These are phyloP conservation scores for Botrytis deweyae DNA, from an alignment of 2,329 filamentous ascomycete species.

Conservation along the genomic window DNA sequence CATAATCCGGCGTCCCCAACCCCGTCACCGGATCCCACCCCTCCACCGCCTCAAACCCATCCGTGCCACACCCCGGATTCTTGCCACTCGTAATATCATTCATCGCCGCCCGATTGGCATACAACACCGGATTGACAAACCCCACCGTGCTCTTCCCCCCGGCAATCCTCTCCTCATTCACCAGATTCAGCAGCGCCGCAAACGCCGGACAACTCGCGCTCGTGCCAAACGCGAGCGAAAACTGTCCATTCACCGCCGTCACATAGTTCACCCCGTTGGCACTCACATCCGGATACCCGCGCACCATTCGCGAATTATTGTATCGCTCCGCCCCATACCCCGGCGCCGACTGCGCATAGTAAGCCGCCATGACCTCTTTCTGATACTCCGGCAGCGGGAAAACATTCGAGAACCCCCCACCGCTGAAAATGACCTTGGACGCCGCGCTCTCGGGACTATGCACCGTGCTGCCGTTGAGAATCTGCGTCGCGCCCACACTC, in stretches of 20 bases:
- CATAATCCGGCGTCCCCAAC: neutral
- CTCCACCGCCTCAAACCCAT: neutral
- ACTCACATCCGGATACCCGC: neutral
- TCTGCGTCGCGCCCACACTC: neutral
- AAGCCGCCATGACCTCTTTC: neutral
- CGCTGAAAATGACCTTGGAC: neutral
- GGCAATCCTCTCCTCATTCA: neutral
- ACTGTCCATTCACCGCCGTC: neutral
- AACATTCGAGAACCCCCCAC: neutral
- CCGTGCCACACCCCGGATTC: neutral
- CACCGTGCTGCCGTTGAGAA: neutral
- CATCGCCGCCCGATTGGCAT: neutral
- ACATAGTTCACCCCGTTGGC: neutral
- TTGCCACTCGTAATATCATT: neutral
- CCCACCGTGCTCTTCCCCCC: neutral
- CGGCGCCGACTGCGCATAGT: neutral
- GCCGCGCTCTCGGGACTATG: neutral
- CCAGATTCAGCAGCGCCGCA: neutral
- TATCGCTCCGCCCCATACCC: neutral
- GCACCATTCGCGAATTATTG: neutral
- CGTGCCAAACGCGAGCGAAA: neutral
- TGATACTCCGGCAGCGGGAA: neutral
- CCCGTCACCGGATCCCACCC: neutral
- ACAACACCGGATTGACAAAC: neutral
- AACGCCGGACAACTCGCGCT: neutral